Evolutionary conservation across 495 filamentous ascomycete genomes (phyloP).

Genomic region (Poronia punctata): DNA sequence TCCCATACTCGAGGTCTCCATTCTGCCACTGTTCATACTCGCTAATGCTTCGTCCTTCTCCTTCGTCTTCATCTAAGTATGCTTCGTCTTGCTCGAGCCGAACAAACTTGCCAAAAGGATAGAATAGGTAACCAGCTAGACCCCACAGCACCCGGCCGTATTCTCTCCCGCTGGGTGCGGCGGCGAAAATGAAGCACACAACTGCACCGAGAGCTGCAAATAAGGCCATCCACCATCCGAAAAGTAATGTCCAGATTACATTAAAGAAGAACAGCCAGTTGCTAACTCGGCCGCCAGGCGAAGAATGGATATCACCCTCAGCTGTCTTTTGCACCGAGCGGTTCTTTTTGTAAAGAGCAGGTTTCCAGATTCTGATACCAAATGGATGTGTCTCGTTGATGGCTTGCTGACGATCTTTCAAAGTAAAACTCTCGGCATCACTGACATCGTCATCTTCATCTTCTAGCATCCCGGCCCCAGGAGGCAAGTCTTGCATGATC

Average conservation of each 20-base stretch:
- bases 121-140: constrained; percentile 79
- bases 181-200: constrained; percentile 73
- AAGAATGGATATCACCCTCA: constrained; percentile 94
- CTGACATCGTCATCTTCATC: constrained; percentile 56
- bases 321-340: constrained; percentile 93
- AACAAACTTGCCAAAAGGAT: constrained; percentile 95
- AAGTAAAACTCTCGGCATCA: constrained; percentile 75
- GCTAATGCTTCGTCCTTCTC: constrained; percentile 97
- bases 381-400: constrained; percentile 99
- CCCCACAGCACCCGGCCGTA: constrained; percentile 84
- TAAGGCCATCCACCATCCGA: constrained; percentile 95
- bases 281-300: constrained; percentile 82
- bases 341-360: constrained; percentile 94
- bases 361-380: constrained; percentile 98
- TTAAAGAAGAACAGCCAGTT: constrained; percentile 80
- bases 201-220: constrained; percentile 65
- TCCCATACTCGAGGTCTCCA: constrained; percentile 89
- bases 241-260: constrained; percentile 80
- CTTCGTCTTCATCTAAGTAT: constrained; percentile 92
- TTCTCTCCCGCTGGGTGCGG: constrained; percentile 69
- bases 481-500: constrained; percentile 13
- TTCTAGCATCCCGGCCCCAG: constrained; percentile 32
- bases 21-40: constrained; percentile 99
- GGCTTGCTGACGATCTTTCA: constrained; percentile 91
- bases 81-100: constrained; percentile 87